Evolutionary conservation across 2,329 filamentous ascomycete species (phyloP), one percentile per base, ranked within the genome.

Genomic region (Thielaviopsis populi): DNA sequence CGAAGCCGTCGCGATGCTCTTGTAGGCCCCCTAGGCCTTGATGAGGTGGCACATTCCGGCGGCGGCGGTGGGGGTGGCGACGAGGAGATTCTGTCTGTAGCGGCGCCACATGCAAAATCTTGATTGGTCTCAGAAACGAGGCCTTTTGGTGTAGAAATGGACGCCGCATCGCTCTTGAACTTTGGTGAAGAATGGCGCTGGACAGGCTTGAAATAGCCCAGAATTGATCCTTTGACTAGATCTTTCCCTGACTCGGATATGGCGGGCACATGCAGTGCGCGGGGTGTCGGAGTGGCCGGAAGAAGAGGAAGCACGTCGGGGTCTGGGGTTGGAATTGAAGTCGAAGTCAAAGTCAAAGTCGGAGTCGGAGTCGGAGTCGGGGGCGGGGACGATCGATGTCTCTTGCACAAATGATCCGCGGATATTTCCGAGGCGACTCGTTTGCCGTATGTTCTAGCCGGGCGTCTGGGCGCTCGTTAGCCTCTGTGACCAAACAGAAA

Each of bases 201-300:
- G 15, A 73, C n/a, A 1, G 72, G 75, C 43, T 74, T 74, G 68
- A 77, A 77, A 65, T 77, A 78, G 63, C 68, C 73, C 59, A 77
- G 66, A 5, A 78, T 77, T 0, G 75, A 76, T 0, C 70, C 69
- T 61, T 73, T 75, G 7, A 10, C 13, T 2, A 58, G 27, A 7
- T 54, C 58, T 30, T 59, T 65, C 1, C 41, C 4, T 1, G 19
- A 7, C n/a, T 61, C 58, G 11, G 42, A 41, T 37, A 7, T 8
- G 13, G 10, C 33, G 13, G 65, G 59, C 7, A 59, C 19, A 17
- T 5, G 19, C 4, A 50, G 37, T 24, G 46, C 59, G 50, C 56
- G 40, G 27, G 40, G 42, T 22, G 37, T 33, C 2, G 62, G 24
- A 8, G 19, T 50, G 11, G 11, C 24, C 19, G 19, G 11, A 24